These are phyloP conservation scores for Paecilomyces sp. DNA, from an alignment of 2,329 filamentous ascomycete genomes.

Conservation along the genomic window DNA sequence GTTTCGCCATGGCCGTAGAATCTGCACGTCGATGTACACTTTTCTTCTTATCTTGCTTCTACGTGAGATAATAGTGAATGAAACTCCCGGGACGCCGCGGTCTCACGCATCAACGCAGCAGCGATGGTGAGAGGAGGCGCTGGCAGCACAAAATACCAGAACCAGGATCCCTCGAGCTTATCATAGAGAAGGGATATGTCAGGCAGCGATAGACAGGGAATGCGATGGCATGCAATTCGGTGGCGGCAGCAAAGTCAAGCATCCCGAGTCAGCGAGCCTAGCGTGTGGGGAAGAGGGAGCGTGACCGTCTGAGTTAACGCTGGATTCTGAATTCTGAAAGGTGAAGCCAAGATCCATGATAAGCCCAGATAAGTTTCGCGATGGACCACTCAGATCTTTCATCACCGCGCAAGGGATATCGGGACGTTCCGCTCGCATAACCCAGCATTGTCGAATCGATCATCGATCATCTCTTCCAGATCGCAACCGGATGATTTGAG, in stretches of 20 bases:
- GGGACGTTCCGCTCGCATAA: not conserved
- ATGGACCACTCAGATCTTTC: not conserved
- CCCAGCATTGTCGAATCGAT: not conserved
- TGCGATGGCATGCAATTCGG: not conserved
- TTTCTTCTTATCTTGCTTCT: not conserved
- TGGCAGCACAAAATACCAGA: not conserved
- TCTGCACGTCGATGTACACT: not conserved
- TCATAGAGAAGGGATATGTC: not conserved
- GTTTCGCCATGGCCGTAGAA: not conserved
- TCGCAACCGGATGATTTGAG: not conserved
- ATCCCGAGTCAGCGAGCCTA: not conserved
- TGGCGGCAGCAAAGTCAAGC: not conserved
- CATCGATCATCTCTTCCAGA: not conserved
- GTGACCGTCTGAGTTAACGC: not conserved
- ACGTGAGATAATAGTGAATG: not conserved
- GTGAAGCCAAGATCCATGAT: not conserved
- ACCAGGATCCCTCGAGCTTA: not conserved
- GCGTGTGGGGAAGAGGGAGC: not conserved
- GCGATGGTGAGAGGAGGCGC: not conserved
- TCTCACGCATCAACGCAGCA: not conserved
- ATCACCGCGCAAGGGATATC: not conserved
- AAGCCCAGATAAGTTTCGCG: not conserved
- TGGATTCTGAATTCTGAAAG: not conserved
- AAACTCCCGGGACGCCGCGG: not conserved
- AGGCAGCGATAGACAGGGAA: not conserved